Base-by-base conservation (phyloP, 2,329 filamentous ascomycete species). In the Monosporascus sp. region DNA sequence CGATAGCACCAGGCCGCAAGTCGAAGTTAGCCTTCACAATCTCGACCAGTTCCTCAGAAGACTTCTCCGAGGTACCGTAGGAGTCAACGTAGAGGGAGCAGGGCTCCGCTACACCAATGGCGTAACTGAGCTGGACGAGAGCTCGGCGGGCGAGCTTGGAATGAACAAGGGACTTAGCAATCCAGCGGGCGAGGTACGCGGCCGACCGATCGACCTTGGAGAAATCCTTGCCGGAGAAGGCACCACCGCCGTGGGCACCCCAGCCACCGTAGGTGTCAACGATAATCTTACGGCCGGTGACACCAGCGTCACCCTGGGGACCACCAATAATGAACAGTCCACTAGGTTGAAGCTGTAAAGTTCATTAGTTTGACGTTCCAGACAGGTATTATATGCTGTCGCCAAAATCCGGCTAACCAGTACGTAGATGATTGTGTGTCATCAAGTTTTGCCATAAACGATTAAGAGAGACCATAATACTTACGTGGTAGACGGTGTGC, bases 211-310 rank as follows among this genome's bases (percentile, higher is more conserved):
- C 94, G 77, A 99, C 94, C 85, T 99, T 99, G 84, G 91, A 97
- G 86, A 97, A 99, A 76, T 99, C 94, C 88, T 99, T 99, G 70
- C 94, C 94, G 68, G 94, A 97, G 89, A 99, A 99, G 75, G 94
- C 94, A 88, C 94, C 94, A 82, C 94, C 94, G 83, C 94, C 94
- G 83, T 99, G 94, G 67, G 94, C 94, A 80, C 94, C 94, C 94
- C 94, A 97, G 69, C 94, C 94, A 81, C 94, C 94, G 80, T 99
- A 99, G 74, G 94, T 97, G 80, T 99, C 94, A 73, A 99, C 94
- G 63, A 97, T 86, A 84, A 99, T 99, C 87, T 99, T 99, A 71
- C 94, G 92, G 74, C 94, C 94, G 61, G 94, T 99, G 62, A 99
- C 84, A 84, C 94, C 94, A 68, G 94, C 94, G 68, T 99, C 94